Base-by-base conservation (phyloP, 2,329 filamentous ascomycete genomes). In the Chalaropsis thielavioides region DNA sequence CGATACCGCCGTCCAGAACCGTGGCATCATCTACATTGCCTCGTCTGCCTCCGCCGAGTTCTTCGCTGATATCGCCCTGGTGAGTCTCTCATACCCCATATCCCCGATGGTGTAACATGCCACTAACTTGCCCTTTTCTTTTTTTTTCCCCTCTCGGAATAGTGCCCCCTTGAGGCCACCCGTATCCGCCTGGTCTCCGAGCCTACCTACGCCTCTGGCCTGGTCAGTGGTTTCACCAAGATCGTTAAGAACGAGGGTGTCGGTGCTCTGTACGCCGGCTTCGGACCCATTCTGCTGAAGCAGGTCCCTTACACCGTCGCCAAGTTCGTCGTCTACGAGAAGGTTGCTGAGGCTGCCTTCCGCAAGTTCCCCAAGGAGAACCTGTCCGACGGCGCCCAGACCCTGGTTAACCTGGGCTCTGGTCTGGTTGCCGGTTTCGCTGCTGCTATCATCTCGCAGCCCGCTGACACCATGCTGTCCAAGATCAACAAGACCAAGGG, bases 401-500 rank as follows among this genome's bases (percentile, higher is more conserved):
- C 90, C 70, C 78, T 79, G 76, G 83, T 89, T 80, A 94, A 95
- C 84, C 81, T 95, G 83, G 76, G 76, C 71, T 76, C 76, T 67
- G 76, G 76, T 76, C 73, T 78, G 69, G 74, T 77, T 68, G 76
- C 76, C 69, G 62, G 66, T 65, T 90, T 95, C 79, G 90, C 89
- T 72, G 90, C 90, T 72, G 90, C 90, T 74, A 75, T 92, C 72
- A 83, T 95, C 75, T 95, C 90, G 69, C 90, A 95, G 81, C 90
- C 90, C 71, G 90, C 90, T 75, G 90, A 95, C 77, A 95, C 90
- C 74, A 95, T 95, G 90, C 86, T 95, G 69, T 88, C 84, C 79
- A 94, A 92, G 85, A 94, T 95, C 83, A 95, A 95, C 88, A 94
- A 94, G 88, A 90, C 88, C 79, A 86, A 90, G 81, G 90, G 89